Evolutionary conservation across 371 early-diverging fungal genomes (phyloP), one percentile per base, ranked within the genome.

Genomic region (Rhizopus sp.): DNA sequence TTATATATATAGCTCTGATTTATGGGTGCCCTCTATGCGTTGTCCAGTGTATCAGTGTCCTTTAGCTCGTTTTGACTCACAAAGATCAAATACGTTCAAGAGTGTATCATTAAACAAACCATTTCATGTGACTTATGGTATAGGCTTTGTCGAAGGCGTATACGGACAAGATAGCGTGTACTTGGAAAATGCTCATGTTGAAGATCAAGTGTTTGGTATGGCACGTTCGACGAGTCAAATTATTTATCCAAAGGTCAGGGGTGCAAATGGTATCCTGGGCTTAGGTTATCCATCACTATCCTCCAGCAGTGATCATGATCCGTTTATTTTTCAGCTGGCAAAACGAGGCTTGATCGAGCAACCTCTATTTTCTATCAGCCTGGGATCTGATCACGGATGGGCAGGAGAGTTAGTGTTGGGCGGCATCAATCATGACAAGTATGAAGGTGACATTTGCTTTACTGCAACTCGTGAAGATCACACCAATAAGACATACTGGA

Each of bases 351-450:
- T 60, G 33, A 70, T 70, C n/a, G 46, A 61, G 3, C n/a, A 57
- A 4, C 60, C 70, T 7, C n/a, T 66, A 2, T 70, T 70, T 50
- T 59, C 66, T 9, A 46, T 62, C 4, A 52, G 53, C 8, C 39
- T 62, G 57, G 56, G 62, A 4, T 46, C 52, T 4, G 51, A 41
- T 0, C 16, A 23, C 13, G 62, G 62, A 8, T 62, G 62, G 62
- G 17, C 45, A 41, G 50, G 85, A 5, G 80, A 84, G 53, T 68
- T 85, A 47, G 70, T 77, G 12, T 68, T 88, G 58, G 85, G 84
- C 10, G 85, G 81, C 1, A 70, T 69, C 16, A 82, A 88, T 62
- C 41, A 53, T 13, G 59, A 68, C 44, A 81, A 79, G 62, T 83
- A 74, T 60, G 55, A 63, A 4, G 86, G 85, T 10, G 62, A 65